phyloP scores from a whole-genome alignment of 2,329 filamentous ascomycete species.

The Trichoderma sp. region DNA sequence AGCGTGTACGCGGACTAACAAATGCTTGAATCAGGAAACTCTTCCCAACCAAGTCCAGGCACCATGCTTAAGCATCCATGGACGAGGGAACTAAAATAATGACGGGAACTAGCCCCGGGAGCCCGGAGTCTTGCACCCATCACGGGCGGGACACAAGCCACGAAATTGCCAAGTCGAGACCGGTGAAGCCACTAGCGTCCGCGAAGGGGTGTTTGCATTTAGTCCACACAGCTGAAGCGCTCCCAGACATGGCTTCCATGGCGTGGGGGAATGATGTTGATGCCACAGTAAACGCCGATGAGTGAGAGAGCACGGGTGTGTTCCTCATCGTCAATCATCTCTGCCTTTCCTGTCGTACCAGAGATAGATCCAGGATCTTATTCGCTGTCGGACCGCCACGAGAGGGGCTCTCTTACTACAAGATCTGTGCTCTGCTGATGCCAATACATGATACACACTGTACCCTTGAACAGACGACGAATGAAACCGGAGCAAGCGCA shows the following conservation, averaged over 20 bases:
- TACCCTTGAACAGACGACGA: neutral
- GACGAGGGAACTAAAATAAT: neutral
- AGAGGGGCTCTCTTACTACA: neutral
- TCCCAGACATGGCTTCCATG: neutral
- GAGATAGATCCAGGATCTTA: neutral
- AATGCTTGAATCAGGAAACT: neutral
- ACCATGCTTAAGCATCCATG: neutral
- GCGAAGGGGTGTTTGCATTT: neutral
- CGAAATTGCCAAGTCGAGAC: neutral
- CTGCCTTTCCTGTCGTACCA: neutral
- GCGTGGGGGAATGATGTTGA: neutral
- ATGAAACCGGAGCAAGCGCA: neutral
- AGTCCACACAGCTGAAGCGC: neutral
- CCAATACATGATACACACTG: neutral
- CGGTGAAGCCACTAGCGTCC: neutral
- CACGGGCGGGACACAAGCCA: constrained; percentile 1
- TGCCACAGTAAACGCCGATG: neutral
- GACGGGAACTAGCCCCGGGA: constrained; percentile 1
- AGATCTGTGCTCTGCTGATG: neutral
- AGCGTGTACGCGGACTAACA: neutral
- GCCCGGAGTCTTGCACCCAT: neutral
- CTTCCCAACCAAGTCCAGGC: neutral
- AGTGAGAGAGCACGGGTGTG: neutral
- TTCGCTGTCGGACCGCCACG: neutral
- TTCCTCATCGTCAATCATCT: neutral